These are phyloP conservation scores for Leucocoprinus sp. DNA, from an alignment of 768 basidiomycete genomes.

Conservation along the genomic window DNA sequence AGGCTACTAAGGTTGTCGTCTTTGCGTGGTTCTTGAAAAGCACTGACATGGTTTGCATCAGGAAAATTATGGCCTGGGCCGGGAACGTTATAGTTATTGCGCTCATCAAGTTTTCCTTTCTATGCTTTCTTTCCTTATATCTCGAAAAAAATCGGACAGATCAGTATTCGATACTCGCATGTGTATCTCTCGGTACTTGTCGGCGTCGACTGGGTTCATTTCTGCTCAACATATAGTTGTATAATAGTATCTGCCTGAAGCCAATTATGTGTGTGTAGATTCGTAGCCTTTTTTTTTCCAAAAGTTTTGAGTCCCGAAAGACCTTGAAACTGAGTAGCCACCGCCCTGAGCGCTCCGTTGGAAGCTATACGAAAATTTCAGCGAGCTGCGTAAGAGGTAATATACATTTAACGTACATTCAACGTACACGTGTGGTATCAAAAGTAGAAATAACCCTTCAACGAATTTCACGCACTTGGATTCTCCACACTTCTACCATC, in stretches of 20 bases:
- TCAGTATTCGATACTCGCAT: constrained; percentile 10
- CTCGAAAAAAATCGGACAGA: constrained; percentile 10
- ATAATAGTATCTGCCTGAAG: constrained; percentile 12
- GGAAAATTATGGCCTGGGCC: constrained; percentile 16
- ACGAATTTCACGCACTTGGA: constrained; percentile 9
- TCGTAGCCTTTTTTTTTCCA: too few relatives aligned
- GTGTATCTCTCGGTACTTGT: constrained; percentile 7
- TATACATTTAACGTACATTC: too few relatives aligned
- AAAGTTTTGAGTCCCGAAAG: too few relatives aligned
- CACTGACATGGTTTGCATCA: not conserved
- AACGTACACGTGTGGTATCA: too few relatives aligned
- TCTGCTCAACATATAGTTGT: constrained; percentile 11
- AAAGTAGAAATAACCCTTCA: constrained; percentile 11
- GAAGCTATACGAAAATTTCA: too few relatives aligned
- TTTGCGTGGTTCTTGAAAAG: not conserved
- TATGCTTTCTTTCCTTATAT: not conserved
- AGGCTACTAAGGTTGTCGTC: constrained; percentile 10
- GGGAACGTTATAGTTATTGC: not conserved
- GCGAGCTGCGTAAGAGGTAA: too few relatives aligned
- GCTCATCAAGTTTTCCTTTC: not conserved
- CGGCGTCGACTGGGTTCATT: constrained; percentile 15
- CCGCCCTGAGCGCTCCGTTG: too few relatives aligned
- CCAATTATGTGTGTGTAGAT: constrained; percentile 8
- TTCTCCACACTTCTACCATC: constrained; percentile 11
- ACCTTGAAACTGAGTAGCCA: too few relatives aligned